A percentile compares a stretch with the other conserved stretches of the same genome.
Conservation (phyloP, 2,329 filamentous ascomycete species). For the Ramichloridium luteum region DNA sequence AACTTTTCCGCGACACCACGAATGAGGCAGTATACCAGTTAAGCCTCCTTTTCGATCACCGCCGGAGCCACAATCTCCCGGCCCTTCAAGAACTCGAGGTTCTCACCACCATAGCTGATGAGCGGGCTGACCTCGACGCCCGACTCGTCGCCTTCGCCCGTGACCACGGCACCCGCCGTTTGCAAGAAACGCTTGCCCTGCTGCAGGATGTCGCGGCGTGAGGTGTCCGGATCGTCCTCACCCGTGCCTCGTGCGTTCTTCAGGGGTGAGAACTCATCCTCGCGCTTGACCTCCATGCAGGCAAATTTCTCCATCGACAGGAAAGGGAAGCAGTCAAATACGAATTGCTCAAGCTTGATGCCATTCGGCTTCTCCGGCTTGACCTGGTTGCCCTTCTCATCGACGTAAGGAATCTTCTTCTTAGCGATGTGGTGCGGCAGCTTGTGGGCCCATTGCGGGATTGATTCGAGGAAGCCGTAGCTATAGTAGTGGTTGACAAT, state of each 20-base stretch:
- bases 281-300: slow-evolving; percentile 86
- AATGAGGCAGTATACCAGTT: too few species aligned
- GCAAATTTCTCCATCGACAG: slow-evolving; percentile 79
- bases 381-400: slow-evolving; percentile 62
- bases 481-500: slow-evolving; percentile 99
- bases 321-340: slow-evolving; percentile 96
- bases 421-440: slow-evolving; percentile 90
- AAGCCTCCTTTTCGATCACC: slow-evolving; percentile 47
- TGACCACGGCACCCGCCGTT: slow-evolving; percentile 63
- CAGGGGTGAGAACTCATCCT: slow-evolving; percentile 95
- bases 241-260: slow-evolving; percentile 83
- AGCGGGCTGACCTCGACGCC: slow-evolving; percentile 87
- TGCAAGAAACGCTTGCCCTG: slow-evolving; percentile 82
- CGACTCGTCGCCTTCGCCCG: slow-evolving; percentile 46
- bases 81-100: slow-evolving; percentile 47
- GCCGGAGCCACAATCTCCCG: slow-evolving; percentile 51
- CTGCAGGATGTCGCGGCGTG: slow-evolving; percentile 74
- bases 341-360: slow-evolving; percentile 98
- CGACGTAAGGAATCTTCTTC: slow-evolving; percentile 92
- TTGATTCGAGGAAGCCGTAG: slow-evolving; percentile 79
- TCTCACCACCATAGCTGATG: slow-evolving; percentile 71
- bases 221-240: slow-evolving; percentile 90
- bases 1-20: too few species aligned
- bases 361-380: slow-evolving; percentile 94
- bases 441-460: slow-evolving; percentile 72